Evolutionary conservation across 2,329 filamentous ascomycete species (phyloP).

Genomic region (Xylaria sp.): DNA sequence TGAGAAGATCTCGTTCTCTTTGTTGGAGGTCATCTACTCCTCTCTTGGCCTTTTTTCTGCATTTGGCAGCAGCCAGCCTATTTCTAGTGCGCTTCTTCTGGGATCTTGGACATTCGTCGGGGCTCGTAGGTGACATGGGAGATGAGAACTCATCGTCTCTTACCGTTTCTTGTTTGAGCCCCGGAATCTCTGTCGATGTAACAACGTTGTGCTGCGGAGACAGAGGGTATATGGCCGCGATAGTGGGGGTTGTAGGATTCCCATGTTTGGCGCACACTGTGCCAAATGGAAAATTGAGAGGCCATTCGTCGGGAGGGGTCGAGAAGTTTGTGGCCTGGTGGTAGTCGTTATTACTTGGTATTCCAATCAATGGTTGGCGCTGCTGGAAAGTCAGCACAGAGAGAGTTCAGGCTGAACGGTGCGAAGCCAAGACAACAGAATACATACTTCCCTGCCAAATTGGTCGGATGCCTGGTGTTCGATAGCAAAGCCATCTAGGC

Average conservation of each 20-base stretch:
- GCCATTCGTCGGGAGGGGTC: constrained; percentile 14
- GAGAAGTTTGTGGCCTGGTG: neutral
- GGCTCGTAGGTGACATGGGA: constrained; percentile 2
- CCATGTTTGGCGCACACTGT: neutral
- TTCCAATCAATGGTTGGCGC: neutral
- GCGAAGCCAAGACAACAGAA: neutral
- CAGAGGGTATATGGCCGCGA: neutral
- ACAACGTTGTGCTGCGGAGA: constrained; percentile 2
- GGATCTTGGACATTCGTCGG: neutral
- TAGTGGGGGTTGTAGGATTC: neutral
- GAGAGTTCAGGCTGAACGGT: neutral
- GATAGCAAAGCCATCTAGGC: neutral
- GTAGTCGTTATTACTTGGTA: neutral
- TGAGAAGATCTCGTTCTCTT: constrained; percentile 43
- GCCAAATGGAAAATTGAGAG: neutral
- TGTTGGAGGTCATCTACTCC: constrained; percentile 59
- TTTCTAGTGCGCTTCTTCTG: constrained; percentile 53
- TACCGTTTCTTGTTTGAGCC: neutral
- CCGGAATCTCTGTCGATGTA: neutral
- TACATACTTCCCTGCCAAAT: constrained; percentile 14
- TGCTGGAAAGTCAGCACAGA: constrained; percentile 2
- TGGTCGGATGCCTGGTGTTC: neutral
- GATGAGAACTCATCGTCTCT: neutral
- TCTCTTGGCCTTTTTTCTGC: constrained; percentile 65
- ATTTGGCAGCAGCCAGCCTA: constrained; percentile 64